Evolutionary conservation across 148 eudicot species (phyloP), one percentile per base, ranked within the genome.

Genomic region (Spergularia marina): DNA sequence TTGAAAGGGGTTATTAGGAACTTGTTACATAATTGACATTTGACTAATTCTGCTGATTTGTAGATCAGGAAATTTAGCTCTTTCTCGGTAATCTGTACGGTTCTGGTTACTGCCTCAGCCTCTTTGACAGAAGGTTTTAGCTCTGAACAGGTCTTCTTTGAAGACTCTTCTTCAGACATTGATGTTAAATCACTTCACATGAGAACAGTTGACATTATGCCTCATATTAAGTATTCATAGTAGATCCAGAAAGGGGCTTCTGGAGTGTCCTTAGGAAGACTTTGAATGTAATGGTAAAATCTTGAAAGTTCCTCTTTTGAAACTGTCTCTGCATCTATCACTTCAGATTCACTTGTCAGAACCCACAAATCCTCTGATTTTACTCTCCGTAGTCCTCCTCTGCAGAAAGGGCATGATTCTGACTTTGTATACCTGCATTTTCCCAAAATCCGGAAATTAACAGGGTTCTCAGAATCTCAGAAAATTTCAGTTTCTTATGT

Each of bases 361-460:
- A 89, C 91, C 97, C 97, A 92, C 63, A 91, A 84, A 76, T 93
- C 98, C 67, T 84, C 84, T 56, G 98, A 93, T 59, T 76, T 83
- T 16, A 93, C 96, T 75, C 96, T 84, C 79, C 82, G 85, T 74
- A 93, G 60, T 80, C 83, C 88, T 66, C 90, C 89, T 71, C 97
- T 88, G 72, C 97, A 91, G 76, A 91, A 91, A 5, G 97, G 97
- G 69, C 97, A 91, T 5, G 94, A 91, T 75, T 83, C 87, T 20
- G 93, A 89, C 79, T 84, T 90, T 47, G 82, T 74, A 72, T 87
- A 86, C 96, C 98, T 92, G 81, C 83, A 85, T 20, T 10, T 20
- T 40, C 5, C 58, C 62, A 40, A 39, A 2, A 6, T 5, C 1
- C 8, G 49, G 49, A 44, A 44, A 44, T 44, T 44, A 44, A 5